Conservation (phyloP, 1,284 basidiomycete species). For the Porogramme epimiltina region DNA sequence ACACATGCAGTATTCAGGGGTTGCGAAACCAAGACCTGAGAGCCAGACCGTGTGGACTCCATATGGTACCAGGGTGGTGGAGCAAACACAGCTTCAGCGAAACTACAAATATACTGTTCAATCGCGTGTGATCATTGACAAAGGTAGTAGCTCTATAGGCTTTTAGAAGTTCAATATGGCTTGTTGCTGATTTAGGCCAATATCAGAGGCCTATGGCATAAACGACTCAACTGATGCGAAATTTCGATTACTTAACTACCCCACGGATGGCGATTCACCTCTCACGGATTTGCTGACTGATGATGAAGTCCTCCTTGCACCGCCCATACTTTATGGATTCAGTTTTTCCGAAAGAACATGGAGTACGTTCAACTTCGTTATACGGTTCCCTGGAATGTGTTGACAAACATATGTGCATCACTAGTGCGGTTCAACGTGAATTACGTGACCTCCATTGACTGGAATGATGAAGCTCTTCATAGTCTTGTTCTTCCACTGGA, state of each 20-base stretch:
- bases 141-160: too few relatives aligned
- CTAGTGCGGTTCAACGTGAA: constrained; percentile 57
- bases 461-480: constrained; percentile 57
- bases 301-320: constrained; percentile 50
- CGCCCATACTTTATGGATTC: constrained; percentile 59
- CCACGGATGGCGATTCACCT: too few relatives aligned
- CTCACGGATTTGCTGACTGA: constrained; percentile 37
- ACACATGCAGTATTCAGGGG: too few relatives aligned
- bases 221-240: too few relatives aligned
- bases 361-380: too few relatives aligned
- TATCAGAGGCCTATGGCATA: too few relatives aligned
- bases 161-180: too few relatives aligned
- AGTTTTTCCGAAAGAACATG: constrained; percentile 57
- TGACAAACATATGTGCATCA: neutral
- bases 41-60: too few relatives aligned
- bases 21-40: too few relatives aligned
- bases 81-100: constrained; percentile 31
- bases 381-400: constrained; percentile 57
- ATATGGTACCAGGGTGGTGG: too few relatives aligned
- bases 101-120: constrained; percentile 45
- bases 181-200: too few relatives aligned
- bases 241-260: too few relatives aligned
- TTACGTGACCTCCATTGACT: constrained; percentile 48
- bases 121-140: constrained; percentile 55
- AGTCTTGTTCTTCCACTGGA: constrained; percentile 55